Base-by-base conservation (phyloP, 2,329 filamentous ascomycete genomes). In the Dothistroma pini region DNA sequence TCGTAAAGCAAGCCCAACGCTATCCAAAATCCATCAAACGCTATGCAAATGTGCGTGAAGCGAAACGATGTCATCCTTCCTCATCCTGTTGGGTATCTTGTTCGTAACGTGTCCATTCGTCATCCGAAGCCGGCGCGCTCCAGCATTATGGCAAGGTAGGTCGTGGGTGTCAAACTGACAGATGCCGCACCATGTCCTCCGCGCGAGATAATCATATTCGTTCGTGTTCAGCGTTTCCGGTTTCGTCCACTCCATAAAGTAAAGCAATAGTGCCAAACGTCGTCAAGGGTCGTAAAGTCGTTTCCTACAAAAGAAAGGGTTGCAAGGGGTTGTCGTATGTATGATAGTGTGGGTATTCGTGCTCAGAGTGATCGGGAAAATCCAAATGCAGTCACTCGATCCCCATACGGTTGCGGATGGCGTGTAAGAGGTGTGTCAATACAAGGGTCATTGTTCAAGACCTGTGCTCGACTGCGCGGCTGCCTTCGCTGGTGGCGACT, bases 401-500 rank as follows among this genome's bases (percentile, higher is more conserved):
- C 41, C n/a, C 4, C 1, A n/a, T 6, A 29, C 25, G 47, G 47
- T 50, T 50, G n/a, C 51, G 49, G 22, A 7, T 52, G 49, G 6
- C n/a, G 51, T 53, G 25, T 32, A 14, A 19, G 22, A 21, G 1
- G 51, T 19, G 51, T 53, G 34, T 12, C 51, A 52, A 21, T 16
- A 29, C 29, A 12, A n/a, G 31, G 29, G 21, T 14, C 25, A 31
- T 21, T 4, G 34, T 14, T 63, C 49, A 70, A 41, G 63, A 66
- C 14, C 66, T 65, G 54, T 68, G 65, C 56, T 72, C 70, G 10
- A 67, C 69, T n/a, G 68, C 71, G 11, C 70, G 73, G 41, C 76
- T 80, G 51, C 65, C 66, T 70, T 86, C 84, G 63, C 81, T 82
- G 1, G 85, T 87, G 4, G 86, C 85, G 48, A 87, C 85, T 5